Evolutionary conservation across 805 yeast genomes (phyloP).

Genomic region (Metschnikowia picachoensis): DNA sequence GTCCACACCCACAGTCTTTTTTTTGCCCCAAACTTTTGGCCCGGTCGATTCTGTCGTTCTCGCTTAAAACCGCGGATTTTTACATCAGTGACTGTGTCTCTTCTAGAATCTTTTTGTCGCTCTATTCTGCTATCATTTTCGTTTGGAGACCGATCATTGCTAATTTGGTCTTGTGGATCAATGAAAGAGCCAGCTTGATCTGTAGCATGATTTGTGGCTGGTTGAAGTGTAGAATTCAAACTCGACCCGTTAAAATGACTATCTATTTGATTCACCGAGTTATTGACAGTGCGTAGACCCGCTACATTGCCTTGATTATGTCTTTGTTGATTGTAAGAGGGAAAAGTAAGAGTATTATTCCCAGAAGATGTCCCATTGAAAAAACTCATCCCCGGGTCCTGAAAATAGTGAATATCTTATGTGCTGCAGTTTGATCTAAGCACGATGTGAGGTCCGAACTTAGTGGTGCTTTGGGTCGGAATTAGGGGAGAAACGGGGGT

Average conservation of each 20-base stretch:
- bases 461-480: constrained; percentile 3
- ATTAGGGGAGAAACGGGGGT: constrained; percentile 7
- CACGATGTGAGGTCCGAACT: no score
- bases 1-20: constrained; percentile 63
- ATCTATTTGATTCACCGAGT: constrained; percentile 8
- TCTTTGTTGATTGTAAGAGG: constrained; percentile 20
- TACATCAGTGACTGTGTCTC: neutral
- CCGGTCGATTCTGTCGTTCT: constrained; percentile 45
- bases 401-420: no score
- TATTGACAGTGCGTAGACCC: constrained; percentile 5
- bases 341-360: constrained; percentile 21
- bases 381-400: constrained; percentile 16
- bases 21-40: constrained; percentile 57
- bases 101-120: neutral
- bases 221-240: constrained; percentile 2
- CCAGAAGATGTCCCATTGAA: constrained; percentile 15
- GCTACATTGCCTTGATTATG: constrained; percentile 13
- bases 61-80: constrained; percentile 13
- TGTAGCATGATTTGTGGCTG: neutral
- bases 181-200: no score
- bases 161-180: no score
- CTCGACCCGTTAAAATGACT: constrained; percentile 10
- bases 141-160: no score
- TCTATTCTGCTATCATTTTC: neutral
- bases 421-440: no score